Percentiles rank a stretch among this genome's conserved stretches.
phyloP scores from a whole-genome alignment of 345 rosid species.

The Heritiera fomes region DNA sequence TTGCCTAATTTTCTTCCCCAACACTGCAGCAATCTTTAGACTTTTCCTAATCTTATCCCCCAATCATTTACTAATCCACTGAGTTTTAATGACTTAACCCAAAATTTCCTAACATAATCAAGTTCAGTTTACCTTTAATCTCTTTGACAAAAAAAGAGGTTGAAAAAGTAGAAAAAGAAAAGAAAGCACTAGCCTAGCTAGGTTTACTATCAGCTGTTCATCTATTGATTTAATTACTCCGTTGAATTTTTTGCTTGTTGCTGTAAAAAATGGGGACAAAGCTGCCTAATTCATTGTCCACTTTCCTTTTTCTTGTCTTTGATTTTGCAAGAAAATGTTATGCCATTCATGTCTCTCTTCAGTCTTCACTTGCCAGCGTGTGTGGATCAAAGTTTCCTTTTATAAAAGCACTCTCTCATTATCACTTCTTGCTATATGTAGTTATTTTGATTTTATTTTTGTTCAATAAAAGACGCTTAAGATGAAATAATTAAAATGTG shows the following conservation, averaged over 20 bases:
- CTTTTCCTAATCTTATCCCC: constrained; percentile 3
- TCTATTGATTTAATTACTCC: no score
- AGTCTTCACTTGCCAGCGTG: background rate
- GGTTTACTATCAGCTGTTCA: no score
- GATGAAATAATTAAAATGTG: no score
- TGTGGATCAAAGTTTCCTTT: background rate
- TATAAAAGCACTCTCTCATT: no score
- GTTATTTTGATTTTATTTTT: no score
- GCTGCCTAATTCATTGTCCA: background rate
- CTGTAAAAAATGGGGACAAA: constrained; percentile 24
- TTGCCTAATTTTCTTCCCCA: background rate
- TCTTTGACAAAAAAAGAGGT: no score
- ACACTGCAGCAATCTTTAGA: background rate
- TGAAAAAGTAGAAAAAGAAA: no score
- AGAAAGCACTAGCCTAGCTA: no score
- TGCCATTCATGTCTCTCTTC: background rate
- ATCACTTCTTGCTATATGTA: no score
- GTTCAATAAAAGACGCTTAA: no score
- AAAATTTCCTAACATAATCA: background rate
- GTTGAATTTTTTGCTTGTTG: background rate
- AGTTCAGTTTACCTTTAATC: background rate
- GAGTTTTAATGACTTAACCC: background rate
- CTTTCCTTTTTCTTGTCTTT: background rate
- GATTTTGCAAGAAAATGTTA: background rate
- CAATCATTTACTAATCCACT: constrained; percentile 13